These are phyloP conservation scores for Fonsecaea nubica DNA, from an alignment of 2,329 filamentous ascomycete genomes.

Conservation along the genomic window DNA sequence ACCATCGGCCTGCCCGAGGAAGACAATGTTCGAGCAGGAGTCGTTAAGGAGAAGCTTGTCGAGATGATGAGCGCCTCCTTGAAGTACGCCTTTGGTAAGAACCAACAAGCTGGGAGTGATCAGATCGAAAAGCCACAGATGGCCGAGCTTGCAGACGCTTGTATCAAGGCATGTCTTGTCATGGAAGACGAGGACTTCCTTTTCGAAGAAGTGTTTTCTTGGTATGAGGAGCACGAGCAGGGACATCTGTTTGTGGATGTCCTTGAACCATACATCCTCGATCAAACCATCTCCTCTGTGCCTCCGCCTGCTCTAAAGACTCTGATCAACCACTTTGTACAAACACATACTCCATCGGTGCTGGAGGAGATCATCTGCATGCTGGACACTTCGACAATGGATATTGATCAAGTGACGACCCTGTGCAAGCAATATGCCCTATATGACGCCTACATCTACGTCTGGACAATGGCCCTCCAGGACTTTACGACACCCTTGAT, in stretches of 20 bases:
- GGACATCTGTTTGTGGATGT: slow-evolving; percentile 83
- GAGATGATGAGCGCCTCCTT: slow-evolving; percentile 94
- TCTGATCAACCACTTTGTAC: slow-evolving; percentile 80
- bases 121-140: slow-evolving; percentile 68
- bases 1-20: slow-evolving; percentile 94
- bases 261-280: slow-evolving; percentile 85
- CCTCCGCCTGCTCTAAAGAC: slow-evolving; percentile 86
- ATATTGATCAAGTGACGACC: slow-evolving; percentile 88
- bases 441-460: slow-evolving; percentile 94
- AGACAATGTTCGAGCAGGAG: slow-evolving; percentile 71
- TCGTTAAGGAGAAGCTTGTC: slow-evolving; percentile 86
- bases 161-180: slow-evolving; percentile 80
- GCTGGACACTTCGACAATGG: slow-evolving; percentile 86
- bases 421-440: slow-evolving; percentile 90
- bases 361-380: slow-evolving; percentile 95
- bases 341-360: slow-evolving; percentile 73
- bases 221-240: slow-evolving; percentile 78
- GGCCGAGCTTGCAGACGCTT: slow-evolving; percentile 78
- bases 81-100: slow-evolving; percentile 81
- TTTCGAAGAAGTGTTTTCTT: slow-evolving; percentile 88
- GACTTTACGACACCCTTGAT: slow-evolving; percentile 92
- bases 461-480: slow-evolving; percentile 88
- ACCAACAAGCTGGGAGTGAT: slow-evolving; percentile 54
- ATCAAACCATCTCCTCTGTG: slow-evolving; percentile 73
- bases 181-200: slow-evolving; percentile 82